A percentile compares a stretch with the other conserved stretches of the same genome.
phyloP scores from a whole-genome alignment of 768 basidiomycete genomes.

The Hydnum rufescens region DNA sequence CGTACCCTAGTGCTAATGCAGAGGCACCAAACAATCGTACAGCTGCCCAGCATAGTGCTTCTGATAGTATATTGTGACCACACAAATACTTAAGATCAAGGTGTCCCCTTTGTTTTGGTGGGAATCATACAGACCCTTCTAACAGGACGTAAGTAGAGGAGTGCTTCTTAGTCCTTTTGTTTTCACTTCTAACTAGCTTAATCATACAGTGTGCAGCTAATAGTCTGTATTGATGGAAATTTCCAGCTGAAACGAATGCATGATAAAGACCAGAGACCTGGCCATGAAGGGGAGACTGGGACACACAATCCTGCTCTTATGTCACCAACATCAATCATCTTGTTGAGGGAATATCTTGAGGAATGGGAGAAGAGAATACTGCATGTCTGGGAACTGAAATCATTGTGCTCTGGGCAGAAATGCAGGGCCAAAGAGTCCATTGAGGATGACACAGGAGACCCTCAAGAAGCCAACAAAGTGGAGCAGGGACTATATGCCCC shows the following conservation, averaged over 20 bases:
- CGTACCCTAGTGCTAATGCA: background rate
- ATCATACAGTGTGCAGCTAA: background rate
- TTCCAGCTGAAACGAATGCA: background rate
- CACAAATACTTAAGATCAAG: background rate
- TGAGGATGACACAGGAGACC: background rate
- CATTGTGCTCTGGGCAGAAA: background rate
- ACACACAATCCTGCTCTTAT: background rate
- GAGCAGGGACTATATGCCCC: background rate
- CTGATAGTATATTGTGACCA: too few relatives aligned
- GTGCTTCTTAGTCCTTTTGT: too few relatives aligned
- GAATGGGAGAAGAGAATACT: background rate
- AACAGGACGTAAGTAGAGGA: too few relatives aligned
- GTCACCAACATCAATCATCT: background rate
- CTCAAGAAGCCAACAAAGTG: background rate
- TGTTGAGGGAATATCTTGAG: background rate
- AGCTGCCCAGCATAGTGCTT: background rate
- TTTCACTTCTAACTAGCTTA: too few relatives aligned
- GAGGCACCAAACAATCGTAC: background rate
- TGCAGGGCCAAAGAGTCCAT: background rate
- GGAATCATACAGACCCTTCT: background rate
- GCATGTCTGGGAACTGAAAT: background rate
- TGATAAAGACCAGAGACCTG: background rate
- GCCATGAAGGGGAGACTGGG: background rate
- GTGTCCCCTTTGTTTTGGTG: background rate
- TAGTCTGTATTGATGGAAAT: background rate